These are phyloP conservation scores for Pichia cactophila DNA, from an alignment of 1,139 yeast genomes.

Conservation along the genomic window DNA sequence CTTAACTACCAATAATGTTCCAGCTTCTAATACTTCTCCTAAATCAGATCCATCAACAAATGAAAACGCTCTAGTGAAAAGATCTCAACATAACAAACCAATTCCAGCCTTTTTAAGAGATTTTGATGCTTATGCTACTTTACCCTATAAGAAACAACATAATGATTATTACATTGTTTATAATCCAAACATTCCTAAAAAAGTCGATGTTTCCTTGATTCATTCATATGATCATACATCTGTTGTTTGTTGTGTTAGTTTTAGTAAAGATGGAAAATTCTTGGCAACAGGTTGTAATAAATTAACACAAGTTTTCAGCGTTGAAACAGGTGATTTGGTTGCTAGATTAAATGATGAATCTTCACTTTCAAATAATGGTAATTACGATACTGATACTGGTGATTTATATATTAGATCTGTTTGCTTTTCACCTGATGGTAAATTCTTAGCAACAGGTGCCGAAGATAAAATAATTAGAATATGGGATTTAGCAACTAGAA, in stretches of 20 bases:
- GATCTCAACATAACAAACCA: slow-evolving; percentile 59
- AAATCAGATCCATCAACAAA: slow-evolving; percentile 12
- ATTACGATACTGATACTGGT: slow-evolving; percentile 45
- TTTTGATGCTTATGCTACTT: slow-evolving; percentile 70
- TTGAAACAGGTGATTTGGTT: slow-evolving; percentile 82
- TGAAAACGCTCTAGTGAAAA: slow-evolving; percentile 31
- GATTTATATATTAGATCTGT: slow-evolving; percentile 92
- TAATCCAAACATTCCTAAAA: slow-evolving; percentile 76
- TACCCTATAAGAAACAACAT: slow-evolving; percentile 75
- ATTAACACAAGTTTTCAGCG: slow-evolving; percentile 90
- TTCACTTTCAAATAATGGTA: slow-evolving; percentile 33
- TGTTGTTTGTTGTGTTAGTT: slow-evolving; percentile 94
- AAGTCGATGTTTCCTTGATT: slow-evolving; percentile 78
- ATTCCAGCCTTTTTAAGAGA: slow-evolving; percentile 79
- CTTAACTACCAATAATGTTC: not conserved
- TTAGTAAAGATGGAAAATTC: slow-evolving; percentile 85
- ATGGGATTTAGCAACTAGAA: slow-evolving; percentile 88
- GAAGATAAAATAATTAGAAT: slow-evolving; percentile 95
- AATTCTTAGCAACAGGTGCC: slow-evolving; percentile 93
- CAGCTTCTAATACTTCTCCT: slow-evolving; percentile 1
- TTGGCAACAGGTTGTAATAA: slow-evolving; percentile 97
- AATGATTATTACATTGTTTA: slow-evolving; percentile 85
- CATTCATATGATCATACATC: slow-evolving; percentile 88
- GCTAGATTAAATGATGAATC: slow-evolving; percentile 84
- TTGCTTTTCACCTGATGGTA: slow-evolving; percentile 95